Evolutionary conservation across 2,329 filamentous ascomycete genomes (phyloP), one percentile per base, ranked within the genome.

Genomic region (Aspergillus japonicus): DNA sequence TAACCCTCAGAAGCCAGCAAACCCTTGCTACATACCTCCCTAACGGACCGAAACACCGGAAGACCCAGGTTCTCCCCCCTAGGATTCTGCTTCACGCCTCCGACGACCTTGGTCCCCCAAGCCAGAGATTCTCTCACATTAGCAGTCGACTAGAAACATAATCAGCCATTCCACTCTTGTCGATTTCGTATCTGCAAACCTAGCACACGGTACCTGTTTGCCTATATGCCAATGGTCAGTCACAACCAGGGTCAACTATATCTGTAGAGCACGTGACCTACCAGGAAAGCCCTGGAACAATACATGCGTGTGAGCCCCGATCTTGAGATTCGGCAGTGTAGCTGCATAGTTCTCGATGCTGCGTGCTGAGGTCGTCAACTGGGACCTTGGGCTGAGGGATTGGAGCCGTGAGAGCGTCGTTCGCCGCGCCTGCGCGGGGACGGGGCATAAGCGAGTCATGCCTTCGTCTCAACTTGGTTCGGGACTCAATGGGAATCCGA

Each of bases 61-160:
- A 91, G 78, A 2, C 88, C 89, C 21, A 93, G 77, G 77, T 93
- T 90, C 69, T 90, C 85, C 51, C 87, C 87, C 59, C 85, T 83
- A 52, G 87, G 85, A 3, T 86, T 87, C 0, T 90, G 90, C 56
- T 86, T 91, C 19, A 92, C 89, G 26, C 90, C 90, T 31, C 90
- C 90, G 0, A 94, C 89, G 60, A 94, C 87, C 42, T 91, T 89
- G 44, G 90, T 93, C 12, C 90, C 90, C 83, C 89, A 94, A 73
- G 82, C 85, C 60, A 93, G 77, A 12, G 89, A 91, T 72, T 92
- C 89, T 73, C 85, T 84, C 33, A 89, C 90, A 75, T 94, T 92
- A 66, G 85, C 84, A 2, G 90, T 93, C 11, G 90, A 89, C 76
- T 71, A 86, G 79, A 5, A 26, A 16, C n/a, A 53, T 60, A 68